Evolutionary conservation across 306 rosid genomes (phyloP).

Genomic region (Castanea sativa): DNA sequence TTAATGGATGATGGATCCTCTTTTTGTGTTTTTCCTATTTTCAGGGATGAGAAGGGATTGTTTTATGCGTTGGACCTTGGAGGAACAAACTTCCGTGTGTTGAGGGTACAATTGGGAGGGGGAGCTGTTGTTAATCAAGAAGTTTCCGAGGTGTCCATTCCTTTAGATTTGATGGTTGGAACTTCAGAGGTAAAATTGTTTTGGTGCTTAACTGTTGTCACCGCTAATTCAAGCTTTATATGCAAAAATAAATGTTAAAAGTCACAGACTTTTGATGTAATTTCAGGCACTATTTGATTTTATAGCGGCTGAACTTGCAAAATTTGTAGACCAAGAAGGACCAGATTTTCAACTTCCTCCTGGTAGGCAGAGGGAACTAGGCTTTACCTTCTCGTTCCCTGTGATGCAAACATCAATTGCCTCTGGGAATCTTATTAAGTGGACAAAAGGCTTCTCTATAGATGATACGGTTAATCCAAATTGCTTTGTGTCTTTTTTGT

Average conservation of each 20-base stretch:
- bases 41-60: conserved; percentile 81
- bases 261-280: conserved; percentile 23
- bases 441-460: conserved; percentile 94
- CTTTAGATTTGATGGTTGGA: conserved; percentile 85
- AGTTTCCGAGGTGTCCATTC: conserved; percentile 81
- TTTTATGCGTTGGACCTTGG: conserved; percentile 98
- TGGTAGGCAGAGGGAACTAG: conserved; percentile 90
- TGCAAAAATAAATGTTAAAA: background rate
- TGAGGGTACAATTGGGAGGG: conserved; percentile 88
- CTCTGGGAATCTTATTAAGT: conserved; percentile 83
- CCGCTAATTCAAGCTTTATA: no score
- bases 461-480: conserved; percentile 57
- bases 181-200: conserved; percentile 69
- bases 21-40: conserved; percentile 7
- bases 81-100: conserved; percentile 89
- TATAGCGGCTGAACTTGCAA: conserved; percentile 75
- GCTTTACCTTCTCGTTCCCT: conserved; percentile 97
- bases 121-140: conserved; percentile 58
- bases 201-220: background rate
- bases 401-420: conserved; percentile 84
- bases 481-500: conserved; percentile 21
- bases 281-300: conserved; percentile 86
- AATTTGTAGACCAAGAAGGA: conserved; percentile 76
- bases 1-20: background rate
- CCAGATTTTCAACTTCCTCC: conserved; percentile 75